phyloP scores from a whole-genome alignment of 2,329 filamentous ascomycete species.

The Beauveria medogensis region DNA sequence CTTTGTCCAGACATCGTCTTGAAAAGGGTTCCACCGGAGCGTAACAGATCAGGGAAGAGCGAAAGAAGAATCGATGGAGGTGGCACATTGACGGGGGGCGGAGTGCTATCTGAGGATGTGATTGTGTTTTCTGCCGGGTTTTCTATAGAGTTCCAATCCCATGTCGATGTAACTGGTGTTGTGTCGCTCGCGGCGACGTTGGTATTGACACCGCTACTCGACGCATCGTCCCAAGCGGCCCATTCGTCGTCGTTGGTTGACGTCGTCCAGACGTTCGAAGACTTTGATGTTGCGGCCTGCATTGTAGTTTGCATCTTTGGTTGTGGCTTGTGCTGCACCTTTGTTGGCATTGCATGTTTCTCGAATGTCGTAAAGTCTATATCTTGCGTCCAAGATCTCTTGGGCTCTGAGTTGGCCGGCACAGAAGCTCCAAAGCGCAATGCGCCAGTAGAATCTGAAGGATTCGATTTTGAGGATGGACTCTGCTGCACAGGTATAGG shows the following conservation, averaged over 20 bases:
- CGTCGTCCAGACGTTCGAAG: neutral
- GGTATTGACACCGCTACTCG: conserved; percentile 15
- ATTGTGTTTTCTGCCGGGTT: conserved; percentile 15
- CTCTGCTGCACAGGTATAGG: conserved; percentile 16
- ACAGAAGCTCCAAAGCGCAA: conserved; percentile 1
- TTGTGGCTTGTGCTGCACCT: neutral
- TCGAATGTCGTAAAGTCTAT: neutral
- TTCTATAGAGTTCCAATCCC: conserved; percentile 44
- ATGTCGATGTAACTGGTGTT: conserved; percentile 25
- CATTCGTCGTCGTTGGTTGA: conserved; percentile 36
- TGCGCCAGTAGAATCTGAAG: neutral
- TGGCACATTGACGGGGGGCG: conserved; percentile 77
- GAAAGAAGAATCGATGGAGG: conserved; percentile 78
- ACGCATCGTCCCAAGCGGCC: conserved; percentile 43
- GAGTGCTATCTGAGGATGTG: conserved; percentile 23
- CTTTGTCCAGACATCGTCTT: conserved; percentile 53
- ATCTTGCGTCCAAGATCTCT: neutral
- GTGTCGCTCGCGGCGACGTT: conserved; percentile 8
- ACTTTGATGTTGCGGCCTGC: neutral
- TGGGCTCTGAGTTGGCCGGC: neutral
- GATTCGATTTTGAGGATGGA: conserved; percentile 11
- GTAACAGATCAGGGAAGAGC: conserved; percentile 64
- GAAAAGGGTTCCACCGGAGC: conserved; percentile 58
- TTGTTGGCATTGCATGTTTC: neutral
- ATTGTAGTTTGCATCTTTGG: neutral